phyloP scores from a whole-genome alignment of 2,329 filamentous ascomycete species.

The Aspergillus sp. region DNA sequence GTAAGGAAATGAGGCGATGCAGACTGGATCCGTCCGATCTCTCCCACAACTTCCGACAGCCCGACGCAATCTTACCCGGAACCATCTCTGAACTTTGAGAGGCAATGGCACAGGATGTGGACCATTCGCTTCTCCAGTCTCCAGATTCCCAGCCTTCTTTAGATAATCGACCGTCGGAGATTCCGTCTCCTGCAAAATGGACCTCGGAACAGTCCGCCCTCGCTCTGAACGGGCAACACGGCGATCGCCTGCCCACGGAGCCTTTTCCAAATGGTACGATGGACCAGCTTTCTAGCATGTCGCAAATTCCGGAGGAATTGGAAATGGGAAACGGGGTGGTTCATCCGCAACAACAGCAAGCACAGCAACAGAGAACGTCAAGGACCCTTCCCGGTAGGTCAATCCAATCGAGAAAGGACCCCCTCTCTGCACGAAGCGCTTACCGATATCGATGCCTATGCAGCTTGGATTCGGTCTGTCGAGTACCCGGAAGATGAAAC shows the following conservation, averaged over 20 bases:
- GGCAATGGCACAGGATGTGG: constrained; percentile 35
- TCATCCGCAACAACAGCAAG: constrained; percentile 9
- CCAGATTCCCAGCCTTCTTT: constrained; percentile 18
- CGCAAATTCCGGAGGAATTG: constrained; percentile 19
- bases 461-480: constrained; percentile 47
- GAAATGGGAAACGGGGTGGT: constrained; percentile 13
- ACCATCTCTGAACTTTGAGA: constrained; percentile 18
- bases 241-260: constrained; percentile 21
- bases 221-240: constrained; percentile 14
- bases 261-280: constrained; percentile 19
- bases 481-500: constrained; percentile 38
- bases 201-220: constrained; percentile 10
- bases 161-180: constrained; percentile 23
- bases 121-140: constrained; percentile 22
- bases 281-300: constrained; percentile 18
- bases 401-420: neutral
- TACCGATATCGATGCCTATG: constrained; percentile 4
- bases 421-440: neutral
- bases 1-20: constrained; percentile 26
- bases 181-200: constrained; percentile 17
- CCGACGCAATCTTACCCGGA: constrained; percentile 20
- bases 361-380: constrained; percentile 14
- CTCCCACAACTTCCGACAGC: constrained; percentile 23
- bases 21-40: constrained; percentile 17
- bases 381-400: constrained; percentile 40